These are phyloP conservation scores for Diaporthe citrichinensis DNA, from an alignment of 2,329 filamentous ascomycete genomes.

Conservation along the genomic window DNA sequence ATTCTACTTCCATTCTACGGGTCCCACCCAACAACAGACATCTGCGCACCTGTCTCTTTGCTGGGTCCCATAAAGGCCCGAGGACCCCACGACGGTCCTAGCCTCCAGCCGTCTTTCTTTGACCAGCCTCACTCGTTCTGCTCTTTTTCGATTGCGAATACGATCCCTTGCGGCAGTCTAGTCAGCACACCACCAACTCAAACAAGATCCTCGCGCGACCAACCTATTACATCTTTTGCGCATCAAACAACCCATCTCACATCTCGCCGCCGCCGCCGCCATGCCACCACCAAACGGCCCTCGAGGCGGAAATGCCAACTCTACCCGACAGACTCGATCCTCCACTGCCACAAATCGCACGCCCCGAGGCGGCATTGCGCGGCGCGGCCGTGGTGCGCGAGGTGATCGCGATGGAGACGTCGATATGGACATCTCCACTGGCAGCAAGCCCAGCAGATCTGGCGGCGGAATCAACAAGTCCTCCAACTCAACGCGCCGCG, in stretches of 20 bases:
- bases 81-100: slow-evolving; percentile 28
- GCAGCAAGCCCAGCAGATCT: slow-evolving; percentile 38
- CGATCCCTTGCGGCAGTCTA: neutral
- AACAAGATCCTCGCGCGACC: slow-evolving; percentile 9
- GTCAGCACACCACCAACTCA: neutral
- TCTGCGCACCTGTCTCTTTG: neutral
- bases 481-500: slow-evolving; percentile 35
- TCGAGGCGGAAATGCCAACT: slow-evolving; percentile 40
- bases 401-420: slow-evolving; percentile 71
- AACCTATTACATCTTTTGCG: neutral
- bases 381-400: slow-evolving; percentile 57
- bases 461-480: slow-evolving; percentile 53
- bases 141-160: neutral
- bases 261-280: neutral
- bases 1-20: neutral
- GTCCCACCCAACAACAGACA: slow-evolving; percentile 7
- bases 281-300: slow-evolving; percentile 49
- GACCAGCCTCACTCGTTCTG: neutral
- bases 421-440: slow-evolving; percentile 62
- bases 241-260: neutral
- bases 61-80: slow-evolving; percentile 28
- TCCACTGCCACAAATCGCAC: slow-evolving; percentile 28
- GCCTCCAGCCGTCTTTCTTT: slow-evolving; percentile 16
- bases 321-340: slow-evolving; percentile 39
- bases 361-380: slow-evolving; percentile 65